phyloP scores from a whole-genome alignment of 257 asterid genomes.

The Solanum lignicaule region DNA sequence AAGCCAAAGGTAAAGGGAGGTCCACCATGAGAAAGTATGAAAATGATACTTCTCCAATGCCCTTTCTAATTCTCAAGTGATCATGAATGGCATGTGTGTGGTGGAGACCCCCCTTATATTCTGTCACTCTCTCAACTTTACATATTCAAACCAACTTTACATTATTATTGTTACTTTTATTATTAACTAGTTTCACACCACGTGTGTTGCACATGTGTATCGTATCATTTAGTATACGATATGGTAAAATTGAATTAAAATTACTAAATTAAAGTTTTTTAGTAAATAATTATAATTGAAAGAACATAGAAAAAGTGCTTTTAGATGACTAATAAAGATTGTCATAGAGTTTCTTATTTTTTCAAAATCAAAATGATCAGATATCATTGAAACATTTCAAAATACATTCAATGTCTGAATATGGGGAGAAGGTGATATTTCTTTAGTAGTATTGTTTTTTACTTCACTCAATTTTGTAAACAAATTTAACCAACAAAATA shows the following conservation, averaged over 20 bases:
- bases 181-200: neutral
- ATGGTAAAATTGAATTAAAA: neutral
- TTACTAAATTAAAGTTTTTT: no score
- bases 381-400: no score
- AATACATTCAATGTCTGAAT: no score
- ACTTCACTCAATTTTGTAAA: neutral
- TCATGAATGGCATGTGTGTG: constrained; percentile 15
- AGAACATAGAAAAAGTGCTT: neutral
- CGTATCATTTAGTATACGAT: neutral
- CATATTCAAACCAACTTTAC: constrained; percentile 8
- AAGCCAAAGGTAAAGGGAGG: neutral
- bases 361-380: neutral
- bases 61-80: constrained; percentile 8
- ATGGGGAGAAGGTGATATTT: neutral
- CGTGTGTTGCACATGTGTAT: neutral
- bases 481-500: neutral
- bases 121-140: constrained; percentile 19
- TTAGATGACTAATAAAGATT: no score
- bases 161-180: neutral
- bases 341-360: no score
- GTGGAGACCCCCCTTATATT: neutral
- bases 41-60: neutral
- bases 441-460: neutral
- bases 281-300: neutral
- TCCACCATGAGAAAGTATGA: constrained; percentile 2